phyloP scores from a whole-genome alignment of 1,284 basidiomycete genomes.

The Fomitopsis pinicola region DNA sequence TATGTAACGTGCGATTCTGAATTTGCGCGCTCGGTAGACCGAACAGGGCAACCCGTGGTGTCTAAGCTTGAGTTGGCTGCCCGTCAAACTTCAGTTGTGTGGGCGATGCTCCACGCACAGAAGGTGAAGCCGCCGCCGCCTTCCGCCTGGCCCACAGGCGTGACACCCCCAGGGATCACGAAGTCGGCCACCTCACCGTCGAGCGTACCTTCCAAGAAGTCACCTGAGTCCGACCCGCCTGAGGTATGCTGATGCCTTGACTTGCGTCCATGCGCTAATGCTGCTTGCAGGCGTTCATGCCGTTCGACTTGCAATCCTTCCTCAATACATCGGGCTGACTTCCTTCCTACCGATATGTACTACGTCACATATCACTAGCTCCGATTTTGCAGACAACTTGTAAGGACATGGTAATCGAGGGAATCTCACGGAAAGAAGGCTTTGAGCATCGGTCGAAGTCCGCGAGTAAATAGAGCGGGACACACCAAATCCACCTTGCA shows the following conservation, averaged over 20 bases:
- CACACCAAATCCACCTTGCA: background rate
- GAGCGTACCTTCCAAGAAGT: slow-evolving; percentile 9
- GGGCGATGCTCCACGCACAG: slow-evolving; percentile 49
- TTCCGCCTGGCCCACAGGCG: slow-evolving; percentile 37
- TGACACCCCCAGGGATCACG: slow-evolving; percentile 20
- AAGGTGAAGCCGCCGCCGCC: slow-evolving; percentile 42
- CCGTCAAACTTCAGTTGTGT: slow-evolving; percentile 56
- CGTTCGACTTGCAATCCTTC: slow-evolving; percentile 48
- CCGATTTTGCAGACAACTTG: background rate
- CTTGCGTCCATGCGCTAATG: slow-evolving; percentile 11
- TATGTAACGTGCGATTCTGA: background rate
- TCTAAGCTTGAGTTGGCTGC: slow-evolving; percentile 59
- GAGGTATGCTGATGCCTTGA: background rate
- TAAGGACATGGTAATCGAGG: background rate
- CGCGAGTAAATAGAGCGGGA: too few relatives aligned
- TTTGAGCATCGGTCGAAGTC: too few relatives aligned
- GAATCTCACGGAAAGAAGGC: background rate
- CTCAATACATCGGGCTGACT: slow-evolving; percentile 27
- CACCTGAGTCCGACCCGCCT: background rate
- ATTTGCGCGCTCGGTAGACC: slow-evolving; percentile 34
- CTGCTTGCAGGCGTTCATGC: slow-evolving; percentile 11
- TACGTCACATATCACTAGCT: background rate
- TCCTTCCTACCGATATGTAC: background rate
- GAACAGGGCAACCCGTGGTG: slow-evolving; percentile 43
- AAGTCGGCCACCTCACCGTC: background rate